Conservation (phyloP, 1,284 basidiomycete species). For the Malassezia globosa region DNA sequence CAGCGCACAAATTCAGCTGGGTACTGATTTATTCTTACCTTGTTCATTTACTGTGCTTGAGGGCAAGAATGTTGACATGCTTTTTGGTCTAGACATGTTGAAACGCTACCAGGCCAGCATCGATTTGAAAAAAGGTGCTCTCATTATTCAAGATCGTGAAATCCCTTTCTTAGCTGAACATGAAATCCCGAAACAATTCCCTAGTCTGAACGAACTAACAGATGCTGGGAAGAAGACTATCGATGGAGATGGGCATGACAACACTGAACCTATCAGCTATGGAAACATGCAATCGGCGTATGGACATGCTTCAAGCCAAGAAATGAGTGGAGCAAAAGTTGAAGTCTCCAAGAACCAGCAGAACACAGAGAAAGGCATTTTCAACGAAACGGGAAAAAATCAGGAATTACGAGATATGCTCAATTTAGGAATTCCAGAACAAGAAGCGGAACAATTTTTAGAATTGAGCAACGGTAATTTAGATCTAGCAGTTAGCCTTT, state of each 20-base stretch:
- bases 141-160: conserved; percentile 75
- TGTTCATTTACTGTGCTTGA: conserved; percentile 95
- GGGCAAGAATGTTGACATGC: conserved; percentile 76
- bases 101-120: conserved; percentile 93
- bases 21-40: conserved; percentile 63
- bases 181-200: conserved; percentile 61
- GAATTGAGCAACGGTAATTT: conserved; percentile 2
- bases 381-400: neutral
- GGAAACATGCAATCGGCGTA: neutral
- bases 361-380: neutral
- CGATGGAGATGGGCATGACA: neutral
- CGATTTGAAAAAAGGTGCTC: conserved; percentile 73
- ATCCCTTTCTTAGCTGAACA: conserved; percentile 84
- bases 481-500: conserved; percentile 10
- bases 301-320: too few relatives aligned
- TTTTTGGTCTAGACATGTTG: conserved; percentile 95
- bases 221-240: neutral
- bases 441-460: conserved; percentile 7
- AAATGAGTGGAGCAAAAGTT: too few relatives aligned
- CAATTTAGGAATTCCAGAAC: conserved; percentile 5
- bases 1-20: conserved; percentile 78
- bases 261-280: neutral
- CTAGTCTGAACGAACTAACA: neutral
- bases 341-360: conserved; percentile 28
- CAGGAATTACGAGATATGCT: too few relatives aligned